Conservation (phyloP, 2,329 filamentous ascomycete genomes). For the Periconia sp. region DNA sequence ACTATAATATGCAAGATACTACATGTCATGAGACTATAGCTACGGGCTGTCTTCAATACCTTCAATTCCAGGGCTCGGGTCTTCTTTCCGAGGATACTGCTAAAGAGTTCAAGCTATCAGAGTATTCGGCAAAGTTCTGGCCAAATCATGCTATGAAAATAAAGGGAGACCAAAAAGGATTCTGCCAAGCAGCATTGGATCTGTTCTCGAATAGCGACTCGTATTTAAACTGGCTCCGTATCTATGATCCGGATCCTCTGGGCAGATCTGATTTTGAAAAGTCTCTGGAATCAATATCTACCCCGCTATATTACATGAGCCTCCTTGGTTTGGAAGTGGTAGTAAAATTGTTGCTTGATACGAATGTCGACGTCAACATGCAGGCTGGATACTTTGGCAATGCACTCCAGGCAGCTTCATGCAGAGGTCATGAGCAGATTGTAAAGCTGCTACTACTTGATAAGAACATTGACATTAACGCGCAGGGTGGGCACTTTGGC, state of each 20-base stretch:
- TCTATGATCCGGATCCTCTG: slow-evolving; percentile 24
- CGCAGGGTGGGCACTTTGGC: slow-evolving; percentile 1
- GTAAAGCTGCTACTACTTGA: slow-evolving; percentile 13
- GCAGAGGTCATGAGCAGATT: no score
- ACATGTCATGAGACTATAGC: slow-evolving; percentile 27
- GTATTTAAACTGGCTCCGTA: slow-evolving; percentile 26
- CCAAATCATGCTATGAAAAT: slow-evolving; percentile 22
- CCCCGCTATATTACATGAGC: slow-evolving; percentile 30
- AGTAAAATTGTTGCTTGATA: slow-evolving; percentile 16
- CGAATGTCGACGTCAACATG: slow-evolving; percentile 23
- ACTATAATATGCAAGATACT: slow-evolving; percentile 29
- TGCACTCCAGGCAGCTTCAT: slow-evolving; percentile 27
- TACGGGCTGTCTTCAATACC: slow-evolving; percentile 29
- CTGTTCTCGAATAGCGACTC: slow-evolving; percentile 15
- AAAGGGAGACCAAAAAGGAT: slow-evolving; percentile 13
- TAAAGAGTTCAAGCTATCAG: slow-evolving; percentile 22
- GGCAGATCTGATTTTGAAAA: slow-evolving; percentile 5
- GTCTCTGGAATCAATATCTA: slow-evolving; percentile 6
- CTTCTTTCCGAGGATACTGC: slow-evolving; percentile 8
- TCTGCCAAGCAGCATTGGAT: slow-evolving; percentile 12
- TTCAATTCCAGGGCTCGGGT: slow-evolving; percentile 25
- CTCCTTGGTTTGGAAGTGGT: slow-evolving; percentile 19
- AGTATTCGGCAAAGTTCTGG: slow-evolving; percentile 37
- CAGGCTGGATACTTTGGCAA: slow-evolving; percentile 15
- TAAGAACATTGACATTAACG: slow-evolving; percentile 49